Evolutionary conservation across 192 early-diverging fungal species (phyloP), one percentile per base, ranked within the genome.

Genomic region (Gonapodya prolifera): DNA sequence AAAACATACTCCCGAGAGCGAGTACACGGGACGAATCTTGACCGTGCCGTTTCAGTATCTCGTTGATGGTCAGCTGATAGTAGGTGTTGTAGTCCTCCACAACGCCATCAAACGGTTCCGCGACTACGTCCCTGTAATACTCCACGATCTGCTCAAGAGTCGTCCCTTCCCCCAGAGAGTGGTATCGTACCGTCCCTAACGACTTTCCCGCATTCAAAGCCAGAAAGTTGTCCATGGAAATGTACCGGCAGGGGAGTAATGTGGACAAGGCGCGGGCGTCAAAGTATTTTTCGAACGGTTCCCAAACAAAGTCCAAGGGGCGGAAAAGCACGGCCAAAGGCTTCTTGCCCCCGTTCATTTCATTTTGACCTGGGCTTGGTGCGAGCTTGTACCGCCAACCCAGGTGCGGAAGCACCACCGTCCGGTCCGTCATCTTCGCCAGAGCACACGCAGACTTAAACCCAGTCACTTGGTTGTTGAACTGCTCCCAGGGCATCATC

Each of bases 361-460:
- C 2, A 30, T 82, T 80, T 73, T 2, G 2, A 75, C 45, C 45
- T 8, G 45, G 45, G 8, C 8, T 8, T 61, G 45, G 45, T 16
- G 45, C 23, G 45, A 16, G 23, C 45, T 61, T 61, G 23, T 78
- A 80, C 2, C 82, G 80, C 70, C 73, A 83, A 1, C 81, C 80
- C 23, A 83, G 34, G 34, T 79, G 81, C 8, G 82, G 82, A 2
- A 83, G 61, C 71, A 83, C 82, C 61, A 83, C 75, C 2, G 82
- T 83, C 69, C 82, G 16, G 23, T 73, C 75, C 1, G 82, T 78
- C 70, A 83, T 75, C 8, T 75, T 78, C 17, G 82, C 80, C 30
- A 83, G 45, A n/a, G 81, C 81, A 69, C 82, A 83, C 16, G 81
- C 80, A n/a, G 81, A 79, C 71, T 83, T 83, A 61, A 83, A 83